Percentiles rank a stretch among this genome's conserved stretches.
phyloP scores from a whole-genome alignment of 2,329 filamentous ascomycete genomes.

The Epichloe gansuensis region DNA sequence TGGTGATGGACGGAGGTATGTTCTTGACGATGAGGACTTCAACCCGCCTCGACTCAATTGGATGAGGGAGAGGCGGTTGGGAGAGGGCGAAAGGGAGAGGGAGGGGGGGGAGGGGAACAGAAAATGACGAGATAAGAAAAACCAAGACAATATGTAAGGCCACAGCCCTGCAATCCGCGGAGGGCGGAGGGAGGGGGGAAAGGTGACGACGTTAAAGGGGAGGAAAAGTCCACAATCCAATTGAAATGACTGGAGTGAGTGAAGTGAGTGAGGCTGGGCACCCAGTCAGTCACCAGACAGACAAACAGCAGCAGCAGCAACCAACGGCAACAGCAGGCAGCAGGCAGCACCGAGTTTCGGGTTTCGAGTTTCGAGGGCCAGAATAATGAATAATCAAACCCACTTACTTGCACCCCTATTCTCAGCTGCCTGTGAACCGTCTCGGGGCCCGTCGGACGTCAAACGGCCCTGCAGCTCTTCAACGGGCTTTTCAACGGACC shows the following conservation, averaged over 20 bases:
- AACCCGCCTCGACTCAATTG: not conserved
- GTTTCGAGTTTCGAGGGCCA: no score
- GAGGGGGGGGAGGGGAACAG: not conserved
- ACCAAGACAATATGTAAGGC: not conserved
- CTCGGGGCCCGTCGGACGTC: not conserved
- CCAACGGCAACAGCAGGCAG: no score
- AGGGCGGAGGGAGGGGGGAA: conserved; percentile 1
- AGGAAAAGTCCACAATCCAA: conserved; percentile 5
- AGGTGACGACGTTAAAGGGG: conserved; percentile 1
- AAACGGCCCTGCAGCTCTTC: not conserved
- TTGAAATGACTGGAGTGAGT: not conserved
- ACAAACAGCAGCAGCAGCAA: no score
- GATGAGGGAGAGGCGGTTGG: not conserved
- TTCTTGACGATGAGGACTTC: not conserved
- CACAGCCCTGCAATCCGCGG: conserved; percentile 1
- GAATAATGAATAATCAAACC: no score
- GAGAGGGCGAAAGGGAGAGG: no score
- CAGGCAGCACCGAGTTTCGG: no score
- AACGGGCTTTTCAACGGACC: conserved; percentile 16
- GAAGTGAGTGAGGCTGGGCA: no score
- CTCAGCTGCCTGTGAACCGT: no score
- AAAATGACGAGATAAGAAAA: not conserved
- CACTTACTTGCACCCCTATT: no score
- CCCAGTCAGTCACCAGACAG: no score
- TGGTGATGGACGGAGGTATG: not conserved